Conservation (phyloP, 2,329 filamentous ascomycete species). For the Rasamsonia emersonii region DNA sequence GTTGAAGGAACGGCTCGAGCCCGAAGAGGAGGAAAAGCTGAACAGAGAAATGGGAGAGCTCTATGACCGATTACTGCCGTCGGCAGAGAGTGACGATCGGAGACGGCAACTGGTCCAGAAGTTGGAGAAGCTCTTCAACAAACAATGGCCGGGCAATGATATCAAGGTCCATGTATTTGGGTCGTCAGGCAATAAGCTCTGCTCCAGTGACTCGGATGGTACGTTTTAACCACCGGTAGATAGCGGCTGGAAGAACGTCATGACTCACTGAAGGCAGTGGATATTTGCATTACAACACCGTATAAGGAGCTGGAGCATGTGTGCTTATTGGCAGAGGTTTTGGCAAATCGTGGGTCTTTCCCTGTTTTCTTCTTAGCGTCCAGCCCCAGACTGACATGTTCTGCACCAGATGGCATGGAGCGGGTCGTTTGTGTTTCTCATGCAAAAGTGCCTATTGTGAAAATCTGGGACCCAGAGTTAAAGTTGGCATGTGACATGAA, state of each 20-base stretch:
- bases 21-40: conserved; percentile 66
- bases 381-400: conserved; percentile 7
- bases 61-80: conserved; percentile 78
- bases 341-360: conserved; percentile 62
- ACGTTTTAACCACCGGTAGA: conserved; percentile 28
- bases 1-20: conserved; percentile 60
- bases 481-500: conserved; percentile 93
- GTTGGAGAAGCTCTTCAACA: conserved; percentile 77
- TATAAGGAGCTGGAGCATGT: conserved; percentile 83
- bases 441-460: conserved; percentile 96
- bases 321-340: conserved; percentile 78
- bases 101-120: conserved; percentile 73
- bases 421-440: conserved; percentile 89
- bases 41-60: conserved; percentile 76
- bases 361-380: conserved; percentile 9
- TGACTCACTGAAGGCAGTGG: conserved; percentile 50
- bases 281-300: conserved; percentile 92
- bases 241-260: too few relatives aligned
- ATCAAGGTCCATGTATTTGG: conserved; percentile 92
- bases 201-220: conserved; percentile 95
- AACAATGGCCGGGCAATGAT: conserved; percentile 82
- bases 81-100: conserved; percentile 65
- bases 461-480: conserved; percentile 94
- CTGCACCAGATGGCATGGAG: conserved; percentile 78
- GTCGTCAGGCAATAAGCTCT: conserved; percentile 92